Evolutionary conservation across 768 basidiomycete species (phyloP), one percentile per base, ranked within the genome.

Genomic region (Tulasnella sp.): DNA sequence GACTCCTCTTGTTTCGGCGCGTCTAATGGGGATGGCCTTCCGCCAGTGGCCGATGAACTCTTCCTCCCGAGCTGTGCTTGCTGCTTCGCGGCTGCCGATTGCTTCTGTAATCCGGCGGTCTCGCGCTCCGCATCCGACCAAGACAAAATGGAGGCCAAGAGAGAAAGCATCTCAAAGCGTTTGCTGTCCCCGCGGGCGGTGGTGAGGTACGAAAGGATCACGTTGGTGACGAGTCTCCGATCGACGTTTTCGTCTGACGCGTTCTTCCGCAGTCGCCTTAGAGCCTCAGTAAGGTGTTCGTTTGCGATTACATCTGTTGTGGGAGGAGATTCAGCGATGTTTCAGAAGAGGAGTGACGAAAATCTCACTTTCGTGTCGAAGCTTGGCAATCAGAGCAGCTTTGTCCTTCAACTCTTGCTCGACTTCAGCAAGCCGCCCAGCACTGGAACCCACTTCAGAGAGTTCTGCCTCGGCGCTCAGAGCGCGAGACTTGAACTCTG

Each of bases 361-460:
- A 7, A 22, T 54, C 87, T 46, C 82, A 96, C 97, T 92, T 90
- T 99, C 97, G 83, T 99, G 97, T 73, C 97, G 90, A 80, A 98
- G 89, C 85, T 99, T 99, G 73, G 93, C 94, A n/a, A 98, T 94
- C 18, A 98, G 89, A n/a, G 95, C 87, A 80, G 92, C 93, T 90
- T 99, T 99, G 86, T 99, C 97, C 86, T 96, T 98, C 74, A 98
- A 89, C 83, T 99, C 96, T 84, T 93, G 93, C 85, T 97, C 94
- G 3, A 99, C 87, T 72, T 92, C 91, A 64, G 91, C 89, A 6
- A 93, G 92, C 60, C 91, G 89, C 1, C 91, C 88, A 1, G 90
- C 90, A 84, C 91, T 92, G 6, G 90, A 89, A 48, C 91, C 89
- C 6, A 91, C 89, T 81, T 96, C 94, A 81, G 95, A 92, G 37